These are phyloP conservation scores for Botrytis aclada DNA, from an alignment of 2,329 filamentous ascomycete species.

Conservation along the genomic window DNA sequence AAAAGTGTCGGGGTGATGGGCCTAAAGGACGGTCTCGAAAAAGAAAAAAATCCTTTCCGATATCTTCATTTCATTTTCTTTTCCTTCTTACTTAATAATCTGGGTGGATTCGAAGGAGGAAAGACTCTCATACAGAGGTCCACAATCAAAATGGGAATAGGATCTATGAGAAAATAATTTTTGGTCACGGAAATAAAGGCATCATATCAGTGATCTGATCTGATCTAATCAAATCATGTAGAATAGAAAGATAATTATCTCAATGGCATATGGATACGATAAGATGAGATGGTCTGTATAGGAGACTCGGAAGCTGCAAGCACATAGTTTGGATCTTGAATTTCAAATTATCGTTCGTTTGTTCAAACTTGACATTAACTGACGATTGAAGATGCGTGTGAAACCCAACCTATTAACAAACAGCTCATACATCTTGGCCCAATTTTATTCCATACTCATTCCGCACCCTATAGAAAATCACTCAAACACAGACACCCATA, in stretches of 20 bases:
- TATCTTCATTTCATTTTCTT: not conserved
- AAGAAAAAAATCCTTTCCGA: not conserved
- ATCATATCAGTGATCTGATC: not conserved
- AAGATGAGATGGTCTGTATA: not conserved
- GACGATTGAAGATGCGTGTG: not conserved
- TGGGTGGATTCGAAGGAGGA: not conserved
- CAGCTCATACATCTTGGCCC: not conserved
- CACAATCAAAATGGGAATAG: slow-evolving; percentile 3
- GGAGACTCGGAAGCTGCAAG: not conserved
- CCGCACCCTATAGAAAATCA: not conserved
- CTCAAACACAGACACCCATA: not conserved
- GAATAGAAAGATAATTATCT: slow-evolving; percentile 9
- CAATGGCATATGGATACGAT: slow-evolving; percentile 4
- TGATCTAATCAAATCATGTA: slow-evolving; percentile 8
- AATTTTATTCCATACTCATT: not conserved
- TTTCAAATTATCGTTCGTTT: slow-evolving; percentile 6
- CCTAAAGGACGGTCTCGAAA: not conserved
- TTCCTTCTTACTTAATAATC: slow-evolving; percentile 2
- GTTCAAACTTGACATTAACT: not conserved
- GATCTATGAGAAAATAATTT: not conserved
- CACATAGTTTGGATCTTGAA: not conserved
- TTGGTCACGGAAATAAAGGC: not conserved
- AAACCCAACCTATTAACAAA: not conserved
- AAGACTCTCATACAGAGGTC: slow-evolving; percentile 9
- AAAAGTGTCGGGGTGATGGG: not conserved